Evolutionary conservation across 2,329 filamentous ascomycete species (phyloP).

Genomic region (Xylaria sp.): DNA sequence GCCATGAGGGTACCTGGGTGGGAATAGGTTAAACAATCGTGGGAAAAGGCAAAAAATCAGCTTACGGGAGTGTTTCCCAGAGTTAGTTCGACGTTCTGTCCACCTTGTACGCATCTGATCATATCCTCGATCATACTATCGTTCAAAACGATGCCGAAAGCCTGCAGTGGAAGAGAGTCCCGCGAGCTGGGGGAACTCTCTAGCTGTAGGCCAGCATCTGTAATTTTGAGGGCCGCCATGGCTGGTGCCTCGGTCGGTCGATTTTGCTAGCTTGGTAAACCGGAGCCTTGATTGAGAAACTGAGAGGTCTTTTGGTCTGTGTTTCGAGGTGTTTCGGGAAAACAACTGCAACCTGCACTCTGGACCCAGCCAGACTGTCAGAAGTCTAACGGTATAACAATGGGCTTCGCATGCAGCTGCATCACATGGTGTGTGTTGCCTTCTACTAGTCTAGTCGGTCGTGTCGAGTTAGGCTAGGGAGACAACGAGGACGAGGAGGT

Average conservation of each 20-base stretch:
- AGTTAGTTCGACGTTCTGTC: conserved; percentile 65
- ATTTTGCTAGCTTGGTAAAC: conserved; percentile 23
- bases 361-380: conserved; percentile 49
- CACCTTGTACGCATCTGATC: conserved; percentile 68
- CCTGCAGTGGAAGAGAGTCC: conserved; percentile 61
- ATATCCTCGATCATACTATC: conserved; percentile 69
- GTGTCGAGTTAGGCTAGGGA: conserved; percentile 11
- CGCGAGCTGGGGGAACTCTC: conserved; percentile 60
- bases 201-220: conserved; percentile 67
- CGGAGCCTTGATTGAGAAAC: conserved; percentile 14
- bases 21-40: conserved; percentile 24
- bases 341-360: conserved; percentile 46
- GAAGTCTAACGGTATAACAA: conserved; percentile 49
- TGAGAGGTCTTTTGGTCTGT: conserved; percentile 19
- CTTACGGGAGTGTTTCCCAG: conserved; percentile 70
- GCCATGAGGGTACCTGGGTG: conserved; percentile 10
- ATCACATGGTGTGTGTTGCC: conserved; percentile 46
- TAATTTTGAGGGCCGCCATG: conserved; percentile 66
- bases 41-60: conserved; percentile 41
- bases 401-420: conserved; percentile 48
- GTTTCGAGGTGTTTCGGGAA: conserved; percentile 35
- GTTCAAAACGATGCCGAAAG: conserved; percentile 67
- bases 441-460: conserved; percentile 27
- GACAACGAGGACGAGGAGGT: conserved; percentile 7
- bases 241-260: conserved; percentile 40